Conservation (phyloP, 2,329 filamentous ascomycete species). For the Elsinoe arachidis region DNA sequence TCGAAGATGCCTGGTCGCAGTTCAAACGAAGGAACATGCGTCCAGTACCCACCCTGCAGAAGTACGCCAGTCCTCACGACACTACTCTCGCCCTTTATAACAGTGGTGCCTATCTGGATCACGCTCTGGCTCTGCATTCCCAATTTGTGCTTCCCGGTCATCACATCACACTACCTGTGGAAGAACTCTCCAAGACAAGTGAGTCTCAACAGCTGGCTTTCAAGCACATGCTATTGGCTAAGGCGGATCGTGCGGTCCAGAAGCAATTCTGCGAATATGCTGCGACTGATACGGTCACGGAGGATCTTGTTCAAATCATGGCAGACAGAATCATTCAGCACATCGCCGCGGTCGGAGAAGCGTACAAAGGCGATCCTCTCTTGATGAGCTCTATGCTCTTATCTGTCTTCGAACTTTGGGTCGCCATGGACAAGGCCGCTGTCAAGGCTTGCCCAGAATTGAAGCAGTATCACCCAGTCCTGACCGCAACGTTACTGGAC, state of each 20-base stretch:
- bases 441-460: constrained; percentile 40
- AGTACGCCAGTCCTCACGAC: neutral
- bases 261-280: constrained; percentile 18
- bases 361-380: constrained; percentile 40
- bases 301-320: constrained; percentile 13
- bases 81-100: constrained; percentile 18
- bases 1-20: neutral
- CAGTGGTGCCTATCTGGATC: constrained; percentile 12
- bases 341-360: constrained; percentile 19
- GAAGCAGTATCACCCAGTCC: constrained; percentile 42
- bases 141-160: neutral
- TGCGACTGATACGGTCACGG: neutral
- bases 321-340: constrained; percentile 17
- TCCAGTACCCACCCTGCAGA: neutral
- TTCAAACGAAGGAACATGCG: neutral
- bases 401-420: constrained; percentile 50
- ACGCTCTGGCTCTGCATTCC: neutral
- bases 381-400: constrained; percentile 47
- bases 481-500: constrained; percentile 45
- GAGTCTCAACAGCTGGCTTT: neutral
- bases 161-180: neutral
- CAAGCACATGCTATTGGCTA: neutral
- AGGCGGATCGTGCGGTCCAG: constrained; percentile 8
- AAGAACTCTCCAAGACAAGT: neutral
- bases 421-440: constrained; percentile 45